Percentiles rank a stretch among this genome's conserved stretches.
phyloP scores from a whole-genome alignment of 331 rosid species.

The Erythrophleum ivorense region DNA sequence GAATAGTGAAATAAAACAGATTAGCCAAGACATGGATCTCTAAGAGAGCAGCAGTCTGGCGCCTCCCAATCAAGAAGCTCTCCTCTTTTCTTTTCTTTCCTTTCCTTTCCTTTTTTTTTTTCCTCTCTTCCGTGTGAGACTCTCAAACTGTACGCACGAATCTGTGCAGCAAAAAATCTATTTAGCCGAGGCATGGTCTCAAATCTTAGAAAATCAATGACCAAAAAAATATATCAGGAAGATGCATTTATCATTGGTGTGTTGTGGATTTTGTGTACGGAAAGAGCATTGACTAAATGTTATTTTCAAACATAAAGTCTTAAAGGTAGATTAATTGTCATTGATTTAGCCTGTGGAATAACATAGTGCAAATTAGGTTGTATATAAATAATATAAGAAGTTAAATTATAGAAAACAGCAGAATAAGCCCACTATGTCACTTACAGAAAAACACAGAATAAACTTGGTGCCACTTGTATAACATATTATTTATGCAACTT shows the following conservation, averaged over 20 bases:
- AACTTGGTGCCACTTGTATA: conserved; percentile 12
- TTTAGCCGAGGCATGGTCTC: not conserved
- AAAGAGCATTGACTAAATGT: conserved; percentile 11
- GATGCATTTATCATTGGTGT: conserved; percentile 2
- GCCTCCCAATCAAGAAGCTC: too few relatives aligned
- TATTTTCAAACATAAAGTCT: not conserved
- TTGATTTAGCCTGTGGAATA: not conserved
- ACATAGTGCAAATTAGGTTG: not conserved
- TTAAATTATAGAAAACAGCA: not conserved
- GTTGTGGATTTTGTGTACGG: conserved; percentile 18
- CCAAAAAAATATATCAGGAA: not conserved
- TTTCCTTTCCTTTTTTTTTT: too few relatives aligned
- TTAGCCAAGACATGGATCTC: not conserved
- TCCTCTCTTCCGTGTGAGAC: too few relatives aligned
- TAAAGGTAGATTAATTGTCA: conserved; percentile 1
- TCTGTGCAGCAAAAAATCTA: too few relatives aligned
- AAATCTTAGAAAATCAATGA: not conserved
- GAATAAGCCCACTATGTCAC: not conserved
- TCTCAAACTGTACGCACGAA: too few relatives aligned
- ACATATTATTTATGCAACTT: not conserved
- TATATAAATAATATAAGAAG: not conserved
- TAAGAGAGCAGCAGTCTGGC: too few relatives aligned
- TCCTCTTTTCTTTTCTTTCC: too few relatives aligned
- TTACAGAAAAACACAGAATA: not conserved
- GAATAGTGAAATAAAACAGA: not conserved